Evolutionary conservation across 2,329 filamentous ascomycete genomes (phyloP).

Genomic region (Phyllosticta citrichinensis): DNA sequence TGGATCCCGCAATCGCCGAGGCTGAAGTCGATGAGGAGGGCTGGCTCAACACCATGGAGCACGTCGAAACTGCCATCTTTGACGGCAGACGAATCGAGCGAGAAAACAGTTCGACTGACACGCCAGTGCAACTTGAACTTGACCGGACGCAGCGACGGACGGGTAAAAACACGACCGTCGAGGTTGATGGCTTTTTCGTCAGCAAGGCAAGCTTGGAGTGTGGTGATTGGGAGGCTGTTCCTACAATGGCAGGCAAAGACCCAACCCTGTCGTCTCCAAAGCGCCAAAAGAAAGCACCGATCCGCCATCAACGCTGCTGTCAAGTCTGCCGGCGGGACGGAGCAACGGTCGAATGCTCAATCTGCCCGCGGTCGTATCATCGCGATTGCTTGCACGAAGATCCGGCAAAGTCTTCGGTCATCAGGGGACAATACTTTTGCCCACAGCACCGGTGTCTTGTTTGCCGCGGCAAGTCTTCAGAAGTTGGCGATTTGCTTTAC

Average conservation of each 20-base stretch:
- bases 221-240: slow-evolving; percentile 47
- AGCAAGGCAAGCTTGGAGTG: slow-evolving; percentile 47
- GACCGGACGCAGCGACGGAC: slow-evolving; percentile 40
- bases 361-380: slow-evolving; percentile 48
- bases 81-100: slow-evolving; percentile 43
- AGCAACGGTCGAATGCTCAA: slow-evolving; percentile 37
- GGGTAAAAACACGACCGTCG: slow-evolving; percentile 49
- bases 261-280: slow-evolving; percentile 39
- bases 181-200: slow-evolving; percentile 46
- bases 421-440: slow-evolving; percentile 42
- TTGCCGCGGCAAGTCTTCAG: slow-evolving; percentile 42
- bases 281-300: slow-evolving; percentile 37
- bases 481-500: slow-evolving; percentile 40
- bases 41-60: slow-evolving; percentile 48
- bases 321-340: slow-evolving; percentile 43
- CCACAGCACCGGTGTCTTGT: slow-evolving; percentile 46
- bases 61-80: slow-evolving; percentile 48
- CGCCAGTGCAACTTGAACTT: slow-evolving; percentile 14
- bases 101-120: slow-evolving; percentile 13
- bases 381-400: slow-evolving; percentile 35
- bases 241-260: slow-evolving; percentile 47
- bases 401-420: slow-evolving; percentile 25
- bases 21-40: slow-evolving; percentile 40
- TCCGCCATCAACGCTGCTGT: slow-evolving; percentile 42
- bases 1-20: slow-evolving; percentile 29